A percentile compares a stretch with the other conserved stretches of the same genome.
Conservation (phyloP, 495 filamentous ascomycete species). For the Lineolata rhizophorae region DNA sequence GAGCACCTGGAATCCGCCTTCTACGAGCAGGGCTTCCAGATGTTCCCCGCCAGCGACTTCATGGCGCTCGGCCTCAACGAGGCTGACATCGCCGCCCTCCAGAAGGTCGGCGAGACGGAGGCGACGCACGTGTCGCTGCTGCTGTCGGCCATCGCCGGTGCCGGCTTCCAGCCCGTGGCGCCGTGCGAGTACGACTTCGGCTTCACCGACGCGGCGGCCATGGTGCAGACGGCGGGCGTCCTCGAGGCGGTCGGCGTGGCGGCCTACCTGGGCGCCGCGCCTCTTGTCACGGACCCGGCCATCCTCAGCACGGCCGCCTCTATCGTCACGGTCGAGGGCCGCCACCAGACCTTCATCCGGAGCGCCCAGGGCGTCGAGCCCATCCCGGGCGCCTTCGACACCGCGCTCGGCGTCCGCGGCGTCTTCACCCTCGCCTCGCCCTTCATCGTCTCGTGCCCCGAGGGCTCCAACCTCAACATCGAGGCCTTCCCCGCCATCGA, state of each 20-base stretch:
- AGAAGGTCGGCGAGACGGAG: slow-evolving; percentile 30
- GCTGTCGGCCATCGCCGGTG: slow-evolving; percentile 28
- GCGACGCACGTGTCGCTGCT: slow-evolving; percentile 33
- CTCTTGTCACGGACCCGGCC: slow-evolving; percentile 27
- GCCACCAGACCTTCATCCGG: slow-evolving; percentile 39
- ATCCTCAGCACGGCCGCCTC: slow-evolving; percentile 34
- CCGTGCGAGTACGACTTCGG: slow-evolving; percentile 40
- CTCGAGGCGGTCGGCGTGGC: slow-evolving; percentile 41
- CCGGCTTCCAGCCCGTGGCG: slow-evolving; percentile 32
- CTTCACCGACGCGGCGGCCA: slow-evolving; percentile 32
- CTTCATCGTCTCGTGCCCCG: slow-evolving; percentile 38
- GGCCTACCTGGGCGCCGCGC: slow-evolving; percentile 39
- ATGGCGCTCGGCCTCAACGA: slow-evolving; percentile 27
- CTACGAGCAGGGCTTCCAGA: slow-evolving; percentile 36
- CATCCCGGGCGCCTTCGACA: slow-evolving; percentile 37
- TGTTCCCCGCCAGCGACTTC: slow-evolving; percentile 38
- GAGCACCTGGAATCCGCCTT: slow-evolving; percentile 42
- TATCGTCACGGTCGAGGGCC: slow-evolving; percentile 37
- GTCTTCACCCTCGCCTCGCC: slow-evolving; percentile 42
- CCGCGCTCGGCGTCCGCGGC: slow-evolving; percentile 29
- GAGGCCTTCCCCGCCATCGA: slow-evolving; percentile 32
- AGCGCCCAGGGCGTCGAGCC: slow-evolving; percentile 22
- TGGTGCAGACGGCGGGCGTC: slow-evolving; percentile 35
- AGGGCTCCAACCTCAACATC: slow-evolving; percentile 31
- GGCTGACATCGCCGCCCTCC: slow-evolving; percentile 25